Evolutionary conservation across 2,329 filamentous ascomycete genomes (phyloP).

Genomic region (Aspergillus terreus): DNA sequence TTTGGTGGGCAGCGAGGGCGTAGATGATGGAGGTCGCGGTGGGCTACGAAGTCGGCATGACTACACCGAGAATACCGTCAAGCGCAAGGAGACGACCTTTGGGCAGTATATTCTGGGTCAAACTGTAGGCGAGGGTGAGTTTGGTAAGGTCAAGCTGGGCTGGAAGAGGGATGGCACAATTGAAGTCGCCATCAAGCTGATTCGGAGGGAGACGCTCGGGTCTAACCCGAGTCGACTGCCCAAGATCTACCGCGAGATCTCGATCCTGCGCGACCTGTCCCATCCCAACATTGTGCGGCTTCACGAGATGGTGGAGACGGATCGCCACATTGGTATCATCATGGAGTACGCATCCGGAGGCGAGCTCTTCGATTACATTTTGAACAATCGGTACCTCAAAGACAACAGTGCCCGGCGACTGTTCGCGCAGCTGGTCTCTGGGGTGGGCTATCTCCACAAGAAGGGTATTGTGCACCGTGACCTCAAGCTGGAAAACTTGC

Average conservation of each 20-base stretch:
- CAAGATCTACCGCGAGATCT: constrained; percentile 96
- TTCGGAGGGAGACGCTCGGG: constrained; percentile 85
- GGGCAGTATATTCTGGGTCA: constrained; percentile 94
- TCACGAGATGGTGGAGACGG: constrained; percentile 98
- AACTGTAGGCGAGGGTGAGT: constrained; percentile 95
- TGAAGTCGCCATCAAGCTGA: constrained; percentile 96
- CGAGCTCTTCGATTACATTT: constrained; percentile 96
- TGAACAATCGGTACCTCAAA: constrained; percentile 94
- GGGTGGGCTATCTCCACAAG: constrained; percentile 95
- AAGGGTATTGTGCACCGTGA: constrained; percentile 98
- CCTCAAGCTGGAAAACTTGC: constrained; percentile 90
- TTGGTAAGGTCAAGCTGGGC: constrained; percentile 96
- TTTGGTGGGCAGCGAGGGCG: constrained; percentile 48
- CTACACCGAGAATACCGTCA: constrained; percentile 53
- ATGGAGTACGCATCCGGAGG: constrained; percentile 97
- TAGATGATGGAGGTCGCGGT: constrained; percentile 40
- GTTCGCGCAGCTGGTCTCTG: constrained; percentile 93
- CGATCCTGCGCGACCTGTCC: constrained; percentile 79
- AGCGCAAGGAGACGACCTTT: constrained; percentile 81
- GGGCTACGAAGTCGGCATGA: constrained; percentile 51
- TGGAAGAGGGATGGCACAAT: constrained; percentile 96
- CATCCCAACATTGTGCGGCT: constrained; percentile 96
- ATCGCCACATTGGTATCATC: constrained; percentile 95
- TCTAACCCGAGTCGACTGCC: constrained; percentile 83
- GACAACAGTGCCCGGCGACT: constrained; percentile 85